Conservation (phyloP, 2,329 filamentous ascomycete genomes). For the Coniochaeta ligniaria region DNA sequence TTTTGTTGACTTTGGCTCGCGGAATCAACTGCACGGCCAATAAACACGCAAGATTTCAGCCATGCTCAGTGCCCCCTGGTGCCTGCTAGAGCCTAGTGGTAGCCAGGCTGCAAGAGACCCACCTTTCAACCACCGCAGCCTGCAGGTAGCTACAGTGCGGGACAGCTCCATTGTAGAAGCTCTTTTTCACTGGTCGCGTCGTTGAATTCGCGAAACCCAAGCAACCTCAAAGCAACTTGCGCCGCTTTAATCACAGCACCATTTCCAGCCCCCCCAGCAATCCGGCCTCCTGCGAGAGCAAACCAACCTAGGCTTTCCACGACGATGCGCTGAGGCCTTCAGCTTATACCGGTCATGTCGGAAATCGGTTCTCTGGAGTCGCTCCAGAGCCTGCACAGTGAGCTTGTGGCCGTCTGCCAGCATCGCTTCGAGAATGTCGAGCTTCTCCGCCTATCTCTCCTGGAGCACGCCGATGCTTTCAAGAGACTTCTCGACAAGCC, state of each 20-base stretch:
- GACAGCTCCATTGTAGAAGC: constrained; percentile 2
- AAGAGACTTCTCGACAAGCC: constrained; percentile 68
- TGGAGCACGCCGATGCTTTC: constrained; percentile 60
- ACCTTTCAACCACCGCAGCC: neutral
- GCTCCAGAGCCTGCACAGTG: constrained; percentile 78
- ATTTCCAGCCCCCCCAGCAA: neutral
- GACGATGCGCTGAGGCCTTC: constrained; percentile 27
- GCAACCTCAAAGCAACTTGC: neutral
- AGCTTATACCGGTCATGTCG: constrained; percentile 50
- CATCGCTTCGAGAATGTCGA: constrained; percentile 53
- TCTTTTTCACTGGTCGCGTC: constrained; percentile 2
- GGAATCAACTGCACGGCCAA: neutral
- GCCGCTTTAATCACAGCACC: neutral
- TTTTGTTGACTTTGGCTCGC: neutral
- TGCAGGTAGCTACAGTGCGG: neutral
- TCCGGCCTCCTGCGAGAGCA: neutral
- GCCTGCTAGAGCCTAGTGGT: no score
- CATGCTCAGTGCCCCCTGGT: neutral
- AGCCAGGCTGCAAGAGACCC: constrained; percentile 1
- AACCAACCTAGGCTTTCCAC: neutral
- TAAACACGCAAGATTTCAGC: neutral
- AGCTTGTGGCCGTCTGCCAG: constrained; percentile 71
- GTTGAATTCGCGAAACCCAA: neutral
- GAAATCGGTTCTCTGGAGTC: constrained; percentile 65
- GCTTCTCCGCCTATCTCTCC: constrained; percentile 64